Evolutionary conservation across 176 grass and related monocot species (phyloP).

Genomic region (Dactylis glomerata): DNA sequence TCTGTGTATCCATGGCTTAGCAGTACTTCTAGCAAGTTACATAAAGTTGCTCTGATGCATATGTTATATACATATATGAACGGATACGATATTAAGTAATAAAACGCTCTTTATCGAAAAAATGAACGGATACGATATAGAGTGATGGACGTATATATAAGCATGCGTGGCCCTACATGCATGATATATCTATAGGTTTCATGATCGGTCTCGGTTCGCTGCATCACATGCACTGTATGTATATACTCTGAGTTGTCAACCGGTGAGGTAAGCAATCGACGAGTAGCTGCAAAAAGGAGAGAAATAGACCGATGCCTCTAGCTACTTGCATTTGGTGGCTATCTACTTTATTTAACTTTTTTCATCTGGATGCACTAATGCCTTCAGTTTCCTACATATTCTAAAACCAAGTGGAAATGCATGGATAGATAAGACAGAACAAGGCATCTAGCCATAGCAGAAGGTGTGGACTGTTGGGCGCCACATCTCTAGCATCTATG

Average conservation of each 20-base stretch:
- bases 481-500: slow-evolving; percentile 7
- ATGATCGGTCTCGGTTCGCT: slow-evolving; percentile 26
- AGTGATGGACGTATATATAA: too few relatives aligned
- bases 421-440: not conserved
- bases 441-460: too few relatives aligned
- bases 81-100: too few relatives aligned
- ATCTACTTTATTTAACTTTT: not conserved
- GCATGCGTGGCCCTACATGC: not conserved
- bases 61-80: too few relatives aligned
- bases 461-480: slow-evolving; percentile 6
- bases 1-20: too few relatives aligned
- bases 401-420: not conserved
- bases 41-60: too few relatives aligned
- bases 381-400: not conserved
- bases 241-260: not conserved
- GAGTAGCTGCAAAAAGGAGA: not conserved
- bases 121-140: too few relatives aligned
- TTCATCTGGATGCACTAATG: not conserved
- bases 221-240: slow-evolving; percentile 29
- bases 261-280: not conserved
- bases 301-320: slow-evolving; percentile 11
- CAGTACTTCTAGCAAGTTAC: too few relatives aligned
- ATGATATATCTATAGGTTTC: not conserved
- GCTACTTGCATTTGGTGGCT: not conserved
- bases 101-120: too few relatives aligned